Evolutionary conservation across 2,329 filamentous ascomycete genomes (phyloP), one percentile per base, ranked within the genome.

Genomic region (Epichloe gansuensis): DNA sequence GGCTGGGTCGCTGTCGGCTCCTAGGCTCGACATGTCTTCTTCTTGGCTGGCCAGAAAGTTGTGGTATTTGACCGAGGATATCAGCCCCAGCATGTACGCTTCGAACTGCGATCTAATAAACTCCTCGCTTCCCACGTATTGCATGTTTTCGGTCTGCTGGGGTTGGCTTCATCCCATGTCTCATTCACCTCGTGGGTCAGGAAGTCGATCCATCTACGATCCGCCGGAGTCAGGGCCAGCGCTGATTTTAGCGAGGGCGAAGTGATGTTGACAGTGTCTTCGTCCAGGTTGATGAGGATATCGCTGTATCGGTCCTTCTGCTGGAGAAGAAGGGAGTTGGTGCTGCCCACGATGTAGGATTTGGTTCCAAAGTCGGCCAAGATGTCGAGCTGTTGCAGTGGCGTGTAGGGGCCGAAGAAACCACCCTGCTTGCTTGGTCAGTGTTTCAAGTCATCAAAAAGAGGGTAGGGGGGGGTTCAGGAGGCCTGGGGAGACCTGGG

Each of bases 71-170:
- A 91, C 86, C 0, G 88, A 83, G 0, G 91, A 88, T 44, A 97
- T 81, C 56, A 98, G 77, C 0, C 90, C 88, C 25, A 97, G 78
- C 5, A 98, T 78, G 64, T 98, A 98, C 63, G 96, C 91, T 69
- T 98, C 93, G 57, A 98, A 98, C 63, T 97, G 91, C 42, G 96
- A 81, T 34, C 93, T 82, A 61, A 98, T 98, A 63, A 96, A 96
- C 65, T 97, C 93, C 70, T 98, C 93, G 57, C 90, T 96, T 34
- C 93, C 93, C 39, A 89, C 83, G 63, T 96, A 98, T 34, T 91
- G 91, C 75, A 96, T 85, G 2, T 89, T 95, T 90, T 96, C n/a
- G 93, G 93, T 47, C 88, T 79, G 56, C 82, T 81, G 0, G 93
- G 93, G 62, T 97, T 91, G 4, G 82, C 75, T 43, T 95, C 89